Conservation (phyloP, 495 filamentous ascomycete genomes). For the Penicillium pancosmium region DNA sequence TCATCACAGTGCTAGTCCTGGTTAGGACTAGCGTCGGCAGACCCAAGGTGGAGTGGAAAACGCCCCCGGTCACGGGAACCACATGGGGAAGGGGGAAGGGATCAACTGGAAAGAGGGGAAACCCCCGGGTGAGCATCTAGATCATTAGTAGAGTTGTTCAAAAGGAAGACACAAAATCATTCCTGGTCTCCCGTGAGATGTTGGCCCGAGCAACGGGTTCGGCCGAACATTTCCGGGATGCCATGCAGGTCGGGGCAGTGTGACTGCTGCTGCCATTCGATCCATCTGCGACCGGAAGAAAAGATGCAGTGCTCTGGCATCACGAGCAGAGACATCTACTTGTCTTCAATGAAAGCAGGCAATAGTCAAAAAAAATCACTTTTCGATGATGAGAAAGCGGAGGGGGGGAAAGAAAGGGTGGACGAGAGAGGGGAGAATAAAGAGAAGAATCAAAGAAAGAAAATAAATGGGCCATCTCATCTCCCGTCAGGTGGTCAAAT, state of each 20-base stretch:
- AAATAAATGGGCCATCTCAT: background rate
- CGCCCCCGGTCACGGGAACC: constrained; percentile 23
- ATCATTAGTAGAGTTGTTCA: constrained; percentile 8
- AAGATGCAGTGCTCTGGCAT: constrained; percentile 9
- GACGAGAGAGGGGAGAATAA: background rate
- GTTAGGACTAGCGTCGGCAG: constrained; percentile 17
- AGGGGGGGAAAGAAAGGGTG: background rate
- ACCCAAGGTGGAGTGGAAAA: constrained; percentile 15
- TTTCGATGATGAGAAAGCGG: background rate
- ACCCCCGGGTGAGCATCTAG: constrained; percentile 20
- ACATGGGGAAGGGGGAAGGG: constrained; percentile 5
- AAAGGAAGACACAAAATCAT: background rate
- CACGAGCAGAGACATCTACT: background rate
- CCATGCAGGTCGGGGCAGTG: constrained; percentile 10
- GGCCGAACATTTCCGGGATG: constrained; percentile 11
- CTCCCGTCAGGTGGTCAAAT: background rate
- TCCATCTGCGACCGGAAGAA: constrained; percentile 6
- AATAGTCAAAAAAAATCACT: background rate
- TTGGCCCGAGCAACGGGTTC: constrained; percentile 13
- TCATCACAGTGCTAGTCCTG: constrained; percentile 12
- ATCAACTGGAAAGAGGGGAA: background rate
- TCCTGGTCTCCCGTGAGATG: constrained; percentile 1
- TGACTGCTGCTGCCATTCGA: constrained; percentile 11
- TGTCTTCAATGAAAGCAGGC: background rate
- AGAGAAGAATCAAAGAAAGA: background rate